A percentile compares a stretch with the other conserved stretches of the same genome.
Conservation (phyloP, 495 filamentous ascomycete species). For the Neurospora discreta region DNA sequence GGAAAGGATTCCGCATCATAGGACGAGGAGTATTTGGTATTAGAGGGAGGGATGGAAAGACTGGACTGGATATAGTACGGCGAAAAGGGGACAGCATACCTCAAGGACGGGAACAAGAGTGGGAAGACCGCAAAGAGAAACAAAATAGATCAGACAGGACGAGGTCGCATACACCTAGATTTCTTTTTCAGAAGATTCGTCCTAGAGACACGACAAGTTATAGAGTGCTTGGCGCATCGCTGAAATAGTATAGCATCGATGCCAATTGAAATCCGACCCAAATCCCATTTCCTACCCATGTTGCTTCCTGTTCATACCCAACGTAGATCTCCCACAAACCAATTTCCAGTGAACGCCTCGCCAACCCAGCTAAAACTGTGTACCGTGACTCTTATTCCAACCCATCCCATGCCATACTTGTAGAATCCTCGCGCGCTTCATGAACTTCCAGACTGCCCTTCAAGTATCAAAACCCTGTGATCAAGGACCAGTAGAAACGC, state of each 20-base stretch:
- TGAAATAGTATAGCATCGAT: background rate
- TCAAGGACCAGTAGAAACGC: conserved; percentile 23
- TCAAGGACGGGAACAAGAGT: background rate
- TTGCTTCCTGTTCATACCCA: background rate
- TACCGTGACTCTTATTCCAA: background rate
- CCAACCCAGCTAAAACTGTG: background rate
- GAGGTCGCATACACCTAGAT: background rate
- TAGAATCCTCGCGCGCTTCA: background rate
- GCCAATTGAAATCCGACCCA: background rate
- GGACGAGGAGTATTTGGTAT: conserved; percentile 95
- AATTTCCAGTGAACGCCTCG: background rate
- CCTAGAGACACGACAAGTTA: background rate
- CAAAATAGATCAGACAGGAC: background rate
- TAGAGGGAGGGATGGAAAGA: conserved; percentile 20
- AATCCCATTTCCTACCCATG: background rate
- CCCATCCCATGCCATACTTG: background rate
- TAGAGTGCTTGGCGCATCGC: background rate
- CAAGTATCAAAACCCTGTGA: background rate
- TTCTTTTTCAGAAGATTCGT: background rate
- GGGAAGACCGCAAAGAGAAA: background rate
- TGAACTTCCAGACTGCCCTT: background rate
- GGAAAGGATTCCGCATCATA: conserved; percentile 74
- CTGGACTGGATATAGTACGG: background rate
- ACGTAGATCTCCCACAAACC: background rate
- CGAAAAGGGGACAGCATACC: background rate